phyloP scores from a whole-genome alignment of 768 basidiomycete genomes.

The Brasilioporus rufonigricans region DNA sequence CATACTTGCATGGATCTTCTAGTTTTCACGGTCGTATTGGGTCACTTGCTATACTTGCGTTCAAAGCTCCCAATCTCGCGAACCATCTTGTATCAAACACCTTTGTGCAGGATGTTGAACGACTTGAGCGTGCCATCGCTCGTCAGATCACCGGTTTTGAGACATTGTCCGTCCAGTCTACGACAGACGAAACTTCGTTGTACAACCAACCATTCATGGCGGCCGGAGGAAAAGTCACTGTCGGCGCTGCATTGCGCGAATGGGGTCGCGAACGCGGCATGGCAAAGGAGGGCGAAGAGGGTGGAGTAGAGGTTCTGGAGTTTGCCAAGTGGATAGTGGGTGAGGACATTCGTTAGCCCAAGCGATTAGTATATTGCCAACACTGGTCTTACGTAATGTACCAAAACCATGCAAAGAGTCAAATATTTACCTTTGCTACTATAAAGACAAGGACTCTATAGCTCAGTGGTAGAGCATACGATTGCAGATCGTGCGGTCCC shows the following conservation, averaged over 20 bases:
- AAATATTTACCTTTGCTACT: too few species aligned
- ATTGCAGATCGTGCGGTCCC: constrained; percentile 58
- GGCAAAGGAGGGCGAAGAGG: constrained; percentile 28
- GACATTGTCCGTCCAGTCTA: constrained; percentile 48
- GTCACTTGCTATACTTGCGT: constrained; percentile 51
- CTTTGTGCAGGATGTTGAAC: constrained; percentile 57
- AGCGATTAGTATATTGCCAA: too few species aligned
- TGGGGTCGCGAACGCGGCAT: constrained; percentile 58
- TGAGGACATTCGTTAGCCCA: constrained; percentile 29
- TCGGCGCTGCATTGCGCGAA: constrained; percentile 36
- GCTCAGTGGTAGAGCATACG: constrained; percentile 57
- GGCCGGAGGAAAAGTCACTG: constrained; percentile 53
- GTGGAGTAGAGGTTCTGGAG: constrained; percentile 40
- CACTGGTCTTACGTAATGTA: too few species aligned
- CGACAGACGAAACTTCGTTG: constrained; percentile 50
- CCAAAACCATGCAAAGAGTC: too few species aligned
- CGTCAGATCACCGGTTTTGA: constrained; percentile 86
- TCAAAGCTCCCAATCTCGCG: constrained; percentile 48
- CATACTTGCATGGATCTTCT: constrained; percentile 60
- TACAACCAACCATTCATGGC: constrained; percentile 77
- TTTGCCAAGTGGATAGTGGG: constrained; percentile 69
- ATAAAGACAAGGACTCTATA: constrained; percentile 23
- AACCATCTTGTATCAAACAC: constrained; percentile 41
- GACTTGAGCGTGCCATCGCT: constrained; percentile 72
- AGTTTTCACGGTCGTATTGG: constrained; percentile 59